phyloP scores from a whole-genome alignment of 2,329 filamentous ascomycete genomes.

The Bipolaris victoriae region DNA sequence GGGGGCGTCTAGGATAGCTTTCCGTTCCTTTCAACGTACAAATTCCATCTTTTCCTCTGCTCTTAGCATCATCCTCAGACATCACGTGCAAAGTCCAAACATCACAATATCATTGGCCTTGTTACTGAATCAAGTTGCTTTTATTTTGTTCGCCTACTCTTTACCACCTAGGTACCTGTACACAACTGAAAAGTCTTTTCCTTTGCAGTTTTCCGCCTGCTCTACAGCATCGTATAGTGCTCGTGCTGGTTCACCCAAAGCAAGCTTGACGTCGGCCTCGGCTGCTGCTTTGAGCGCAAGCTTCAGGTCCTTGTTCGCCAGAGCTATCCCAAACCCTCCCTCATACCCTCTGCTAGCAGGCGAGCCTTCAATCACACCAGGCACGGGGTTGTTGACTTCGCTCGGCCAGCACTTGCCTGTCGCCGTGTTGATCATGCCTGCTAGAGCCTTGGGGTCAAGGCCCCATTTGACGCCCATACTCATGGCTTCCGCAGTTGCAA shows the following conservation, averaged over 20 bases:
- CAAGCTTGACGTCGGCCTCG: constrained; percentile 53
- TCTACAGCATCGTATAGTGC: constrained; percentile 56
- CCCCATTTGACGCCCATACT: constrained; percentile 69
- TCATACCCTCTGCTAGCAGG: constrained; percentile 76
- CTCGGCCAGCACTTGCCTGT: constrained; percentile 97
- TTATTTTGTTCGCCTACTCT: constrained; percentile 37
- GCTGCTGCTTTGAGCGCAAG: constrained; percentile 56
- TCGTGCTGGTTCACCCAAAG: constrained; percentile 54
- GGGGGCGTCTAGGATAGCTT: background rate
- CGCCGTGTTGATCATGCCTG: constrained; percentile 87
- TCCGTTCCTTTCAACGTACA: constrained; percentile 6
- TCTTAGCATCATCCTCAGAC: background rate
- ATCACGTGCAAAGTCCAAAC: background rate
- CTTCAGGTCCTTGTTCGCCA: constrained; percentile 59
- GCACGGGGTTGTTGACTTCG: constrained; percentile 93
- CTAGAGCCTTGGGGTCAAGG: constrained; percentile 70
- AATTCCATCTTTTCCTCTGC: background rate
- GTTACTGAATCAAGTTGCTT: background rate
- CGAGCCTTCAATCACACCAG: constrained; percentile 76
- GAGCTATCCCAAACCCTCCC: constrained; percentile 57
- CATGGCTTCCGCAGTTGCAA: constrained; percentile 71
- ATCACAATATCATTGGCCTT: background rate
- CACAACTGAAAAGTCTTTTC: constrained; percentile 59
- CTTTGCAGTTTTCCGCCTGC: constrained; percentile 52
- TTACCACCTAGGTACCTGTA: constrained; percentile 58